Evolutionary conservation across 2,329 filamentous ascomycete genomes (phyloP).

Genomic region (Colletotrichum plurivorum): DNA sequence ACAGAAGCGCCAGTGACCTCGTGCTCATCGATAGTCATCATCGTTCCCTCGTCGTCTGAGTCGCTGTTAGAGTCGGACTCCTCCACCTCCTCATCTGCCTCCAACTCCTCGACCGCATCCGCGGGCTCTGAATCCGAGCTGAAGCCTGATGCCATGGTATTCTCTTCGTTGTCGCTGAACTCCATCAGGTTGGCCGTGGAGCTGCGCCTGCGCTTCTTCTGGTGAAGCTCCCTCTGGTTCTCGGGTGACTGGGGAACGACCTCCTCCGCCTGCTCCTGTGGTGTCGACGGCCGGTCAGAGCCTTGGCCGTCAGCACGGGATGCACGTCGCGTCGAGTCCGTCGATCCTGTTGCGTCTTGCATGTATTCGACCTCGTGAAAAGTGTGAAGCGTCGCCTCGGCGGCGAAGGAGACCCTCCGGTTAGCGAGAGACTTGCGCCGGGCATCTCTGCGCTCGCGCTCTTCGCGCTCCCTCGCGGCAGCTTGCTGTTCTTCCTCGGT

Average conservation of each 20-base stretch:
- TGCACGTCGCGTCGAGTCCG: conserved; percentile 80
- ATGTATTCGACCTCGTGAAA: conserved; percentile 94
- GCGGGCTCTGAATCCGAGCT: conserved; percentile 76
- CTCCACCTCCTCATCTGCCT: conserved; percentile 63
- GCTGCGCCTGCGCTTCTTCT: conserved; percentile 73
- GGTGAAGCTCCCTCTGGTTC: conserved; percentile 72
- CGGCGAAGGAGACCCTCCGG: conserved; percentile 94
- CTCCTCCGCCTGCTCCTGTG: conserved; percentile 72
- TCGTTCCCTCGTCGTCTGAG: conserved; percentile 82
- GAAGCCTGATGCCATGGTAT: conserved; percentile 82
- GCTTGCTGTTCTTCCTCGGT: conserved; percentile 81
- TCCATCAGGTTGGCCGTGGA: conserved; percentile 77
- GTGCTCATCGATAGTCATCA: conserved; percentile 86
- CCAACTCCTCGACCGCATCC: conserved; percentile 69
- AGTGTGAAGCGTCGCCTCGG: conserved; percentile 96
- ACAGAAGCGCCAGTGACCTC: conserved; percentile 80
- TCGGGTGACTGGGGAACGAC: conserved; percentile 72
- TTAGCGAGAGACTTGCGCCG: conserved; percentile 94
- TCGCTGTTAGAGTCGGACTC: conserved; percentile 63
- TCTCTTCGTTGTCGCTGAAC: conserved; percentile 76
- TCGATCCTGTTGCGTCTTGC: conserved; percentile 88
- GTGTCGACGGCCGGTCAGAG: conserved; percentile 71
- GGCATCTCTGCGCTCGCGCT: conserved; percentile 84
- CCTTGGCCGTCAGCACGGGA: conserved; percentile 59
- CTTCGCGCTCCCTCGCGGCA: conserved; percentile 78